Evolutionary conservation across 257 asterid genomes (phyloP).

Genomic region (Cinchona pubescens): DNA sequence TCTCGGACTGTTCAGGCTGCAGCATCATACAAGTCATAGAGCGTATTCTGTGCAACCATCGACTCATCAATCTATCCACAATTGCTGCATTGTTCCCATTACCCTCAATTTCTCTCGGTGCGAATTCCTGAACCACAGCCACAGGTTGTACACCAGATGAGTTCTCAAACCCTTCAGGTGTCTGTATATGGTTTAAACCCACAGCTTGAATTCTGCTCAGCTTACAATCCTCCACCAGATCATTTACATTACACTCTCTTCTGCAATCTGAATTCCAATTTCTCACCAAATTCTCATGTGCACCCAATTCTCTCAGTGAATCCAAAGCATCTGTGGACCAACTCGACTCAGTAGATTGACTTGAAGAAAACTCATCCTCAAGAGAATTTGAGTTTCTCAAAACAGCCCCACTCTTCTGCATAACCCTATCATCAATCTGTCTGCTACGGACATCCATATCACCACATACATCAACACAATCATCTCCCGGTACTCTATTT

Average conservation of each 20-base stretch:
- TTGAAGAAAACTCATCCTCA: constrained; percentile 47
- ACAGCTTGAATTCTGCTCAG: constrained; percentile 19
- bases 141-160: constrained; percentile 24
- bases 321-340: constrained; percentile 38
- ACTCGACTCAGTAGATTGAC: constrained; percentile 42
- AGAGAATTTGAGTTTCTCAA: constrained; percentile 37
- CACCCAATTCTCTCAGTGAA: constrained; percentile 28
- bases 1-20: constrained; percentile 29
- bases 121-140: constrained; percentile 19
- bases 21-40: constrained; percentile 47
- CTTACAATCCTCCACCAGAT: constrained; percentile 27
- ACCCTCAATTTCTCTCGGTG: constrained; percentile 30
- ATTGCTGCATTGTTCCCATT: constrained; percentile 24
- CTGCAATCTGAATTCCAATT: constrained; percentile 26
- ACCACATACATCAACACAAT: constrained; percentile 12
- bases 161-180: constrained; percentile 27
- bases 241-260: constrained; percentile 23
- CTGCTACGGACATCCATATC: constrained; percentile 22
- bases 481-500: constrained; percentile 25
- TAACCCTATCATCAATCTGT: constrained; percentile 38
- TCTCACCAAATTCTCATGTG: constrained; percentile 25
- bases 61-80: constrained; percentile 39
- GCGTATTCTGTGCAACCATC: constrained; percentile 54
- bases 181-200: constrained; percentile 23
- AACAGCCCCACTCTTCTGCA: constrained; percentile 55